Conservation (phyloP, 352 stramenopile species). For the Elongisporangium prolatum region DNA sequence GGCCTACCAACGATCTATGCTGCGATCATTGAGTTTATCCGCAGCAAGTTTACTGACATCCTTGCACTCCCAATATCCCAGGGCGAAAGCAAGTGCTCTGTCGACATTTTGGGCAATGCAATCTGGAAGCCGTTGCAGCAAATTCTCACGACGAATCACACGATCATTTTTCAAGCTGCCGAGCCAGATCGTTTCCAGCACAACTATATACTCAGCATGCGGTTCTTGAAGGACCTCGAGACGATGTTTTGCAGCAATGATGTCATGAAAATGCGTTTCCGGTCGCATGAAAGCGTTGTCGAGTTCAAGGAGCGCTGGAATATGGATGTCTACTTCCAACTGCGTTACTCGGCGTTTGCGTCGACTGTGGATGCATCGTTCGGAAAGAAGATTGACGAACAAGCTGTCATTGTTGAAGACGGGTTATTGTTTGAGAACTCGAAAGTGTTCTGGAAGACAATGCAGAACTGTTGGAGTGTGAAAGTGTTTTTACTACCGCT, state of each 20-base stretch:
- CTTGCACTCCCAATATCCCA: conserved; percentile 65
- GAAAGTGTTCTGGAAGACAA: conserved; percentile 33
- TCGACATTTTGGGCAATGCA: conserved; percentile 76
- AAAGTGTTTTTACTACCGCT: conserved; percentile 50
- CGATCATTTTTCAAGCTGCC: conserved; percentile 78
- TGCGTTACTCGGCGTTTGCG: conserved; percentile 55
- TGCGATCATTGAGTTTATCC: conserved; percentile 65
- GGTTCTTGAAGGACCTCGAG: conserved; percentile 57
- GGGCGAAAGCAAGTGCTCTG: conserved; percentile 51
- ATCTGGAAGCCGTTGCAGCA: conserved; percentile 80
- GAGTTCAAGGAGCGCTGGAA: conserved; percentile 89
- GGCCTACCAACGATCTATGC: conserved; percentile 71
- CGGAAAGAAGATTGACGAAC: conserved; percentile 22
- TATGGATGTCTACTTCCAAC: conserved; percentile 84
- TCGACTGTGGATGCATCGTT: conserved; percentile 49
- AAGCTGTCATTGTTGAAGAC: conserved; percentile 1
- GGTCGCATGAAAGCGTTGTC: conserved; percentile 60
- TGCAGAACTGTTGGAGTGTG: conserved; percentile 58
- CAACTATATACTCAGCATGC: conserved; percentile 77
- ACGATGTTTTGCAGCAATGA: conserved; percentile 46
- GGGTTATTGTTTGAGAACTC: conserved; percentile 49
- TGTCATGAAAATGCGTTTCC: conserved; percentile 58
- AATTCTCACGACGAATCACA: conserved; percentile 60
- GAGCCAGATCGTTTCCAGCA: conserved; percentile 78
- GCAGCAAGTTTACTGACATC: conserved; percentile 57